Percentiles rank a stretch among this genome's conserved stretches.
These are phyloP conservation scores for Castanopsis chinensis DNA, from an alignment of 306 rosid genomes.

Conservation along the genomic window DNA sequence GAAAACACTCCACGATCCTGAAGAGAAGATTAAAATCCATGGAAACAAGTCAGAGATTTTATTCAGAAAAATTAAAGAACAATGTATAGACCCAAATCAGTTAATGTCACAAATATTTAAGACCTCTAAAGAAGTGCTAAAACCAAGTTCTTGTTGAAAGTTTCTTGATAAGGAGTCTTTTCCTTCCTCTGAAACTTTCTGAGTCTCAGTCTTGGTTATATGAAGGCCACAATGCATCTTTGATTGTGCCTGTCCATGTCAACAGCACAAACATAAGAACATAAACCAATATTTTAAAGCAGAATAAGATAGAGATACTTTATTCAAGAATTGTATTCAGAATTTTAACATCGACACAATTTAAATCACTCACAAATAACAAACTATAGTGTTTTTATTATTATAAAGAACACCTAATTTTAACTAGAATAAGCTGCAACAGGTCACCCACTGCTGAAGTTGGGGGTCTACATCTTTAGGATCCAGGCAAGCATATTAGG, in stretches of 20 bases:
- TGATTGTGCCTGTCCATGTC: slow-evolving; percentile 41
- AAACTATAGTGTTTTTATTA: neutral
- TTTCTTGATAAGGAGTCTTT: slow-evolving; percentile 38
- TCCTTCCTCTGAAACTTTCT: slow-evolving; percentile 39
- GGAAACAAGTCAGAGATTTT: slow-evolving; percentile 16
- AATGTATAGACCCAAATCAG: slow-evolving; percentile 12
- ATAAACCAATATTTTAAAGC: slow-evolving; percentile 6
- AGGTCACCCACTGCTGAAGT: neutral
- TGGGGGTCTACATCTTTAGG: neutral
- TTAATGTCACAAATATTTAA: slow-evolving; percentile 12
- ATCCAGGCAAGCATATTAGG: neutral
- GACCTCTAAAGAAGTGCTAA: slow-evolving; percentile 39
- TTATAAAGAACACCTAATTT: neutral
- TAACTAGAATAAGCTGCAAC: neutral
- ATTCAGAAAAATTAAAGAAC: neutral
- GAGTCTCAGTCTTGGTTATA: slow-evolving; percentile 41
- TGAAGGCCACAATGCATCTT: slow-evolving; percentile 66
- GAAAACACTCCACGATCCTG: slow-evolving; percentile 63
- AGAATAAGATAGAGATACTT: neutral
- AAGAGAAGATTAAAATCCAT: slow-evolving; percentile 22
- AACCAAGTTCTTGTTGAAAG: slow-evolving; percentile 29
- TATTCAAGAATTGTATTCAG: neutral
- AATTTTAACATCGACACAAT: neutral
- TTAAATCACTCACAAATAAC: neutral
- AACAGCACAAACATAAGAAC: slow-evolving; percentile 13